These are phyloP conservation scores for Colletotrichum destructivum DNA, from an alignment of 2,329 filamentous ascomycete genomes.

Conservation along the genomic window DNA sequence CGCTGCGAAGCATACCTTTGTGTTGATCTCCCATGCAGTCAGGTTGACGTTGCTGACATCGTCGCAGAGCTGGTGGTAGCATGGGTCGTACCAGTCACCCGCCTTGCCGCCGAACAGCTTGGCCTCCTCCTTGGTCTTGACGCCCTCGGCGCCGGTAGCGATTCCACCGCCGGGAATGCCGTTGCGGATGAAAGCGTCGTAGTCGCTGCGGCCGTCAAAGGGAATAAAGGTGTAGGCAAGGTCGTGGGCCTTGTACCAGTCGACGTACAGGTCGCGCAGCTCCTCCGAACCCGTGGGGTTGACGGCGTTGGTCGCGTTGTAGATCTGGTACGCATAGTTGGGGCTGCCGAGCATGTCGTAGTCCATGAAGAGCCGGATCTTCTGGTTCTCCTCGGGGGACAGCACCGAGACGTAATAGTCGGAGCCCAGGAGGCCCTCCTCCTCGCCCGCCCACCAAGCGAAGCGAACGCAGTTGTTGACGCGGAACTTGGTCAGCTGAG, in stretches of 20 bases:
- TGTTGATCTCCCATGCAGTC: conserved; percentile 74
- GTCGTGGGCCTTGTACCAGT: conserved; percentile 75
- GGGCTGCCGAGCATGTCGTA: conserved; percentile 80
- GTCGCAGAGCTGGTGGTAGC: conserved; percentile 76
- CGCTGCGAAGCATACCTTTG: conserved; percentile 61
- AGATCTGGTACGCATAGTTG: conserved; percentile 78
- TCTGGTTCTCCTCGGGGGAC: conserved; percentile 70
- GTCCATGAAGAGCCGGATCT: conserved; percentile 78
- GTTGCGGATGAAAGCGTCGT: conserved; percentile 81
- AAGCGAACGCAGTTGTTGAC: conserved; percentile 78
- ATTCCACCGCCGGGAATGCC: conserved; percentile 83
- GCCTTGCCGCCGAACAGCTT: conserved; percentile 80
- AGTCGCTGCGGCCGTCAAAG: conserved; percentile 86
- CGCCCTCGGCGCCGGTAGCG: conserved; percentile 82
- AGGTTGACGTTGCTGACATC: conserved; percentile 70
- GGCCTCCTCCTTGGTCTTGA: conserved; percentile 79
- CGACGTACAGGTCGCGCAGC: conserved; percentile 76
- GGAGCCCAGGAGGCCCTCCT: conserved; percentile 76
- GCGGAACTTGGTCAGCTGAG: conserved; percentile 68
- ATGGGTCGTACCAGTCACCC: conserved; percentile 71
- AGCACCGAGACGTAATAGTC: conserved; percentile 73
- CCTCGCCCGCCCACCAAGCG: conserved; percentile 78
- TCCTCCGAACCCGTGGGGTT: conserved; percentile 81
- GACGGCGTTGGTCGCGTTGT: conserved; percentile 78
- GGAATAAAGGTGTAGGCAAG: conserved; percentile 79